A percentile compares a stretch with the other conserved stretches of the same genome.
phyloP scores from a whole-genome alignment of 345 rosid genomes.

The Eucalyptus virginea region DNA sequence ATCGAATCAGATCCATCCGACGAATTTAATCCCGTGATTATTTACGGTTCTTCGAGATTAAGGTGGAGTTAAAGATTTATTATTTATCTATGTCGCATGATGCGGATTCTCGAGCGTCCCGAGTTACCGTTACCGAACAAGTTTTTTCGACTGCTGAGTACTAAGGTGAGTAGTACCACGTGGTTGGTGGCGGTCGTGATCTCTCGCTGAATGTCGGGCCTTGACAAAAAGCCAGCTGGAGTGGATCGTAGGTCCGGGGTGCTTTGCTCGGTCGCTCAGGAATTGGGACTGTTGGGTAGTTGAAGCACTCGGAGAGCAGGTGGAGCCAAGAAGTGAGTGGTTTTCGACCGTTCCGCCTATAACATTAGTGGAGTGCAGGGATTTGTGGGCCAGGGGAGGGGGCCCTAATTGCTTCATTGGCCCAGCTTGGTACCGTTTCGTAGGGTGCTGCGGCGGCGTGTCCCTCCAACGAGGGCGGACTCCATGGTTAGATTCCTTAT shows the following conservation, averaged over 20 bases:
- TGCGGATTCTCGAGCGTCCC: background rate
- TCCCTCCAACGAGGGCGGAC: too few relatives aligned
- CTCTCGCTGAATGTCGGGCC: background rate
- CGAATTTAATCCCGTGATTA: background rate
- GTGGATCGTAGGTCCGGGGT: background rate
- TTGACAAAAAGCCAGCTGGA: background rate
- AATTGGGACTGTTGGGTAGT: background rate
- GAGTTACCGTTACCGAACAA: too few relatives aligned
- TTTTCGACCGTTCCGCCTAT: background rate
- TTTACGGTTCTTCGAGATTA: background rate
- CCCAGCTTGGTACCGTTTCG: too few relatives aligned
- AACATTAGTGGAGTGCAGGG: background rate
- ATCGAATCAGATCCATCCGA: background rate
- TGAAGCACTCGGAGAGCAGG: background rate
- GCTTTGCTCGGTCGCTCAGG: background rate
- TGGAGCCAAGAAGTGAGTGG: background rate
- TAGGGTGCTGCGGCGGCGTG: too few relatives aligned
- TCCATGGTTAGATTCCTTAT: rapidly evolving
- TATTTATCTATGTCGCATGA: background rate
- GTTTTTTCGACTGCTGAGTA: background rate
- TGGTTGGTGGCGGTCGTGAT: background rate
- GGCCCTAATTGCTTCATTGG: background rate
- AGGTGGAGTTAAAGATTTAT: background rate
- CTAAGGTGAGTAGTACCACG: background rate
- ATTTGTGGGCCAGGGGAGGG: background rate